These are phyloP conservation scores for Coemansia guatemalensis DNA, from an alignment of 192 early-diverging fungal genomes.

Conservation along the genomic window DNA sequence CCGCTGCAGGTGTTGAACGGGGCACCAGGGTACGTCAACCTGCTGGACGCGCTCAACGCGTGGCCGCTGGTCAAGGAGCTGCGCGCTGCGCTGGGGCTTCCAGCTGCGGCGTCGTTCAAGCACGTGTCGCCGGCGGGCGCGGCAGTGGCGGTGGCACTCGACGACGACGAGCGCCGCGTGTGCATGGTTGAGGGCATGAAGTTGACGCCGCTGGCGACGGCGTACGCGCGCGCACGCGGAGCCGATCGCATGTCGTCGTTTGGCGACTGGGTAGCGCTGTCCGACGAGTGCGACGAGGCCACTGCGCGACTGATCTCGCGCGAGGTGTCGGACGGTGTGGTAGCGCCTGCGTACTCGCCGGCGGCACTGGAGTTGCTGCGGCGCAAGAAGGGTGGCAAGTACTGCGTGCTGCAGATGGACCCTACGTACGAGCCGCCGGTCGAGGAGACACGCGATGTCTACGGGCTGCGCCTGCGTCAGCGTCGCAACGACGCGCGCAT, in stretches of 20 bases:
- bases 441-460: constrained; percentile 92
- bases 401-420: constrained; percentile 94
- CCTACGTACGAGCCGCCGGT: constrained; percentile 81
- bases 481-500: constrained; percentile 87
- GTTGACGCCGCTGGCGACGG: constrained; percentile 83
- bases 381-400: constrained; percentile 98
- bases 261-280: constrained; percentile 97
- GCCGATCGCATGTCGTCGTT: constrained; percentile 99
- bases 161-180: constrained; percentile 82
- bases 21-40: constrained; percentile 97
- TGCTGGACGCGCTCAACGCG: constrained; percentile 94
- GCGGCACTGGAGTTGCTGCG: constrained; percentile 87
- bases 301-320: constrained; percentile 95
- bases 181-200: constrained; percentile 89
- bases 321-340: constrained; percentile 97
- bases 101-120: constrained; percentile 98
- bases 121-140: constrained; percentile 98
- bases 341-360: constrained; percentile 86
- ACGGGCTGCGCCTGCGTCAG: constrained; percentile 89
- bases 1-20: constrained; percentile 92
- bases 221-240: constrained; percentile 97
- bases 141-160: constrained; percentile 82
- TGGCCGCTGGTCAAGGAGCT: constrained; percentile 99
- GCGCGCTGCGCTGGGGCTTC: constrained; percentile 74
- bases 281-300: constrained; percentile 81